phyloP scores from a whole-genome alignment of 2,329 filamentous ascomycete species.

The Botrytis aclada region DNA sequence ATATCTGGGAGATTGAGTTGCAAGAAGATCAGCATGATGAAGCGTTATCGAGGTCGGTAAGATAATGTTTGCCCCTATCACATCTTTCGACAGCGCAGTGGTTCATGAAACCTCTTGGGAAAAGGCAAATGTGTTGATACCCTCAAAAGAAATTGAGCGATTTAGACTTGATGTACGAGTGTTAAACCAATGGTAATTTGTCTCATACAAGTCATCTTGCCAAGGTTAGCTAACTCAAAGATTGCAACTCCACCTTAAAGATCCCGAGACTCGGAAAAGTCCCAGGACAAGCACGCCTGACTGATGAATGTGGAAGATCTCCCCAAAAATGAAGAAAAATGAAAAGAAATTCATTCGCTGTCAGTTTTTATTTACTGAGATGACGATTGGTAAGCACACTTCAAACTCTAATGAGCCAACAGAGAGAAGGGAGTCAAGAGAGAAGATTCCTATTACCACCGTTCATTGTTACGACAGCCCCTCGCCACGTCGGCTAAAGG shows the following conservation, averaged over 20 bases:
- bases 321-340: background rate
- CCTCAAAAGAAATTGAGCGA: background rate
- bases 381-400: background rate
- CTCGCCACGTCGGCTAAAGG: background rate
- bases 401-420: background rate
- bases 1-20: background rate
- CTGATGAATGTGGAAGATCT: background rate
- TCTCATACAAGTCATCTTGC: constrained; percentile 12
- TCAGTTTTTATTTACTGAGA: background rate
- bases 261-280: constrained; percentile 9
- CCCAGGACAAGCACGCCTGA: constrained; percentile 3
- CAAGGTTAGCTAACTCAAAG: constrained; percentile 9
- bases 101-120: background rate
- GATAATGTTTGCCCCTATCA: constrained; percentile 6
- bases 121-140: background rate
- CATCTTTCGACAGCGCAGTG: background rate
- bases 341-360: background rate
- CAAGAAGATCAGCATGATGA: background rate
- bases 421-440: background rate
- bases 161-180: background rate
- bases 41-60: background rate
- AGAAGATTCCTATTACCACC: background rate
- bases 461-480: background rate
- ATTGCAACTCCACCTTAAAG: background rate
- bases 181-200: background rate